These are phyloP conservation scores for Ustilago vetiveriae DNA, from an alignment of 1,284 basidiomycete genomes.

Conservation along the genomic window DNA sequence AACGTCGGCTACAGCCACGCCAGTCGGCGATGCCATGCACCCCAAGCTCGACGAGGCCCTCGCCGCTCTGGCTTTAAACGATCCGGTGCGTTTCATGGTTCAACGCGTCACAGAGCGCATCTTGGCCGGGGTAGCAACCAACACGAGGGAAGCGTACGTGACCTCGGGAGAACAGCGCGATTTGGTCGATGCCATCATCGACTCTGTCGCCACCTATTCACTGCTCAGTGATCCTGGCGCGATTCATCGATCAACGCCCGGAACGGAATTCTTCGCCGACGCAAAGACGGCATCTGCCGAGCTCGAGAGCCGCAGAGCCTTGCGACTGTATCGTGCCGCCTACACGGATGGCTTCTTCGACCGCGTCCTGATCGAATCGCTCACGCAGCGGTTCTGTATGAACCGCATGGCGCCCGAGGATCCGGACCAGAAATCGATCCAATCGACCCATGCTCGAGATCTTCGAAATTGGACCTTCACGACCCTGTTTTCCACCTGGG, in stretches of 20 bases:
- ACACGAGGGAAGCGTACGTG: slow-evolving; percentile 28
- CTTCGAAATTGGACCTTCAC: slow-evolving; percentile 45
- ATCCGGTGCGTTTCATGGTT: slow-evolving; percentile 57
- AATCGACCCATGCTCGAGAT: slow-evolving; percentile 38
- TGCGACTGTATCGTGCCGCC: slow-evolving; percentile 35
- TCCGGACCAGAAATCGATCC: slow-evolving; percentile 47
- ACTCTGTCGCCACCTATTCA: slow-evolving; percentile 54
- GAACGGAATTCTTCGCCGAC: slow-evolving; percentile 39
- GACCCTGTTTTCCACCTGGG: slow-evolving; percentile 53
- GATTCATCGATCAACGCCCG: slow-evolving; percentile 36
- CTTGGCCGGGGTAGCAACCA: slow-evolving; percentile 20
- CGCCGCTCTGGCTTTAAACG: slow-evolving; percentile 26
- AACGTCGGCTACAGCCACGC: slow-evolving; percentile 49
- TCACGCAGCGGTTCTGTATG: slow-evolving; percentile 38
- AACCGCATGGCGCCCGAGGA: slow-evolving; percentile 46
- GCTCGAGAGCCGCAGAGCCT: neutral
- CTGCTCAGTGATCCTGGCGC: slow-evolving; percentile 40
- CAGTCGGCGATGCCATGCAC: slow-evolving; percentile 31
- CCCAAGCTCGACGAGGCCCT: slow-evolving; percentile 37
- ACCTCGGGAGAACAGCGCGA: slow-evolving; percentile 45
- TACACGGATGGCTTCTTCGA: slow-evolving; percentile 38
- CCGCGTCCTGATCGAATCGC: slow-evolving; percentile 27
- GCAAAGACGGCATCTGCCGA: neutral
- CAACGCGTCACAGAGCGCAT: slow-evolving; percentile 40
- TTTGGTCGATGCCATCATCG: slow-evolving; percentile 52